phyloP scores from a whole-genome alignment of 345 rosid genomes.

The Eucalyptus dawsonii region DNA sequence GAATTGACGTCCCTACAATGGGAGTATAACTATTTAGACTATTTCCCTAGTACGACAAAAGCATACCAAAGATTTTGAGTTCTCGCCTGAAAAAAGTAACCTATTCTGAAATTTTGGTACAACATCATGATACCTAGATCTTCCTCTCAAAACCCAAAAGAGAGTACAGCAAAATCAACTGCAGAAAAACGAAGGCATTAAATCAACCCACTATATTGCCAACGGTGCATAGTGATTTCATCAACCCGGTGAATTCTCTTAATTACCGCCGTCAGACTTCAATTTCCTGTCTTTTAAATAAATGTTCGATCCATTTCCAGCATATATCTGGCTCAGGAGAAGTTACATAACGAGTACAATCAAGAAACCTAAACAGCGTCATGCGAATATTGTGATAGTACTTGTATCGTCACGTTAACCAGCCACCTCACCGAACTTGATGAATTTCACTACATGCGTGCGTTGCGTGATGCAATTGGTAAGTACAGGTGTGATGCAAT shows the following conservation, averaged over 20 bases:
- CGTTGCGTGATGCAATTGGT: neutral
- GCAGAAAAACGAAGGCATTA: neutral
- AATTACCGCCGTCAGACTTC: neutral
- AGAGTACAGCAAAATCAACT: neutral
- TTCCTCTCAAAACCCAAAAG: neutral
- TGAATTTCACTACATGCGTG: neutral
- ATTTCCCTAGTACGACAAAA: neutral
- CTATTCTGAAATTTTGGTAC: neutral
- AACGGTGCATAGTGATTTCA: neutral
- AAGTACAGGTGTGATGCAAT: neutral
- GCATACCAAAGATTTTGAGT: neutral
- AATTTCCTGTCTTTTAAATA: neutral
- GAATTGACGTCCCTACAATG: accelerated
- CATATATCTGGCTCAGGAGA: neutral
- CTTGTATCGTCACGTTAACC: neutral
- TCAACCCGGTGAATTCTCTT: neutral
- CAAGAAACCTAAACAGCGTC: neutral
- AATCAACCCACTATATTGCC: neutral
- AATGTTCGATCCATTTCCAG: neutral
- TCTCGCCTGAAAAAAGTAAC: neutral
- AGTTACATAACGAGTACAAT: neutral
- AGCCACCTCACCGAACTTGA: neutral
- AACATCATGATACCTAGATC: neutral
- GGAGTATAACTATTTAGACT: neutral
- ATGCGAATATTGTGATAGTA: neutral